phyloP scores from a whole-genome alignment of 1,284 basidiomycete species.

The Volvariella surrecta region DNA sequence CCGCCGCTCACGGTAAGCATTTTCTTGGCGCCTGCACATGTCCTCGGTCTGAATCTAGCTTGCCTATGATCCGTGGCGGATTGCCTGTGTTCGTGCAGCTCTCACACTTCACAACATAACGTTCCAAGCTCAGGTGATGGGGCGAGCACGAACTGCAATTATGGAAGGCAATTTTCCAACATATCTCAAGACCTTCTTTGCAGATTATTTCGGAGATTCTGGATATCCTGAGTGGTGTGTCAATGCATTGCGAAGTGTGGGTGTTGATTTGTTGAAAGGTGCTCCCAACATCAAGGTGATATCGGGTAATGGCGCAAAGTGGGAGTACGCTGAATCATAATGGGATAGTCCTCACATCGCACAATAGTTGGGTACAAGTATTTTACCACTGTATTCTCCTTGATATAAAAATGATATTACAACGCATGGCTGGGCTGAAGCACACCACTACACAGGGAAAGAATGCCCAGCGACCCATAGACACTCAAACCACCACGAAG shows the following conservation, averaged over 20 bases:
- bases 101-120: slow-evolving; percentile 74
- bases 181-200: slow-evolving; percentile 68
- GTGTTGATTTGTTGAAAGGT: slow-evolving; percentile 63
- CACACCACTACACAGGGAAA: slow-evolving; percentile 8
- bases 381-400: too few relatives aligned
- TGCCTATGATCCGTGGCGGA: background rate
- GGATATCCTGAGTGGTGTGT: slow-evolving; percentile 81
- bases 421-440: background rate
- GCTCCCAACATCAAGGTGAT: slow-evolving; percentile 35
- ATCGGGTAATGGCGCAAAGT: slow-evolving; percentile 58
- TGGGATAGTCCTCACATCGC: background rate
- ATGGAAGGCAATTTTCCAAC: slow-evolving; percentile 66
- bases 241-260: slow-evolving; percentile 66
- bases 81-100: slow-evolving; percentile 30
- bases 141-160: slow-evolving; percentile 70
- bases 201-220: slow-evolving; percentile 54
- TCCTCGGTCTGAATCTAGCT: slow-evolving; percentile 5
- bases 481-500: background rate
- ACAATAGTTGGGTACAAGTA: too few relatives aligned
- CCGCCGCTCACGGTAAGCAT: slow-evolving; percentile 64
- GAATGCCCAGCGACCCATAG: background rate
- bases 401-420: background rate
- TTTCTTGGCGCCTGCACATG: slow-evolving; percentile 9
- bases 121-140: slow-evolving; percentile 80
- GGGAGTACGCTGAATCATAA: slow-evolving; percentile 49